Evolutionary conservation across 1,284 basidiomycete genomes (phyloP).

Genomic region (Fistulinella staudtii): DNA sequence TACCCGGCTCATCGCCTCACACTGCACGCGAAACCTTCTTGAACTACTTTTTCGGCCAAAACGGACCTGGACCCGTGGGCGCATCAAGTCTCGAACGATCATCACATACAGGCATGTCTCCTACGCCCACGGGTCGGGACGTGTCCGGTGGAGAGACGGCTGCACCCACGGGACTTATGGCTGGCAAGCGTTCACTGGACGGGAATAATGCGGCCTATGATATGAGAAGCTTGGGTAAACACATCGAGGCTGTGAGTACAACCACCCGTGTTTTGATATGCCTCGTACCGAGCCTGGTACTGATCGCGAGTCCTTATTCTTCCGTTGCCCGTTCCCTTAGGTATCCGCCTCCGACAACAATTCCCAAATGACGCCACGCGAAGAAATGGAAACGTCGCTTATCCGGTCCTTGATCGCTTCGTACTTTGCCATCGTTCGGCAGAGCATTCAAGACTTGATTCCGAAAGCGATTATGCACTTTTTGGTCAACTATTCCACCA

Average conservation of each 20-base stretch:
- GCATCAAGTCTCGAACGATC: slow-evolving; percentile 44
- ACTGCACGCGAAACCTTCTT: slow-evolving; percentile 86
- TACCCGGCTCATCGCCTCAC: slow-evolving; percentile 40
- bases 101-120: slow-evolving; percentile 18
- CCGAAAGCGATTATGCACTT: slow-evolving; percentile 98
- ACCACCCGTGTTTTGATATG: not conserved
- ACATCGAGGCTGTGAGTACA: slow-evolving; percentile 83
- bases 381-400: slow-evolving; percentile 95
- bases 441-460: slow-evolving; percentile 94
- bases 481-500: slow-evolving; percentile 93
- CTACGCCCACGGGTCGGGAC: slow-evolving; percentile 57
- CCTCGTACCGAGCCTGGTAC: not conserved
- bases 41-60: slow-evolving; percentile 94
- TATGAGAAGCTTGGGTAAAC: slow-evolving; percentile 98
- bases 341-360: slow-evolving; percentile 45
- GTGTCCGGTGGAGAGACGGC: slow-evolving; percentile 49
- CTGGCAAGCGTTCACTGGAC: slow-evolving; percentile 63
- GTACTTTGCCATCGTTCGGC: slow-evolving; percentile 95
- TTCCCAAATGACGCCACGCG: slow-evolving; percentile 64
- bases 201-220: slow-evolving; percentile 87
- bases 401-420: slow-evolving; percentile 93
- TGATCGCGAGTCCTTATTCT: no score
- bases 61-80: slow-evolving; percentile 61
- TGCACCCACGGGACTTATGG: slow-evolving; percentile 57
- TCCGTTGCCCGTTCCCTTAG: no score